phyloP scores from a whole-genome alignment of 169 alveolate genomes.

The Eimeria tenella region DNA sequence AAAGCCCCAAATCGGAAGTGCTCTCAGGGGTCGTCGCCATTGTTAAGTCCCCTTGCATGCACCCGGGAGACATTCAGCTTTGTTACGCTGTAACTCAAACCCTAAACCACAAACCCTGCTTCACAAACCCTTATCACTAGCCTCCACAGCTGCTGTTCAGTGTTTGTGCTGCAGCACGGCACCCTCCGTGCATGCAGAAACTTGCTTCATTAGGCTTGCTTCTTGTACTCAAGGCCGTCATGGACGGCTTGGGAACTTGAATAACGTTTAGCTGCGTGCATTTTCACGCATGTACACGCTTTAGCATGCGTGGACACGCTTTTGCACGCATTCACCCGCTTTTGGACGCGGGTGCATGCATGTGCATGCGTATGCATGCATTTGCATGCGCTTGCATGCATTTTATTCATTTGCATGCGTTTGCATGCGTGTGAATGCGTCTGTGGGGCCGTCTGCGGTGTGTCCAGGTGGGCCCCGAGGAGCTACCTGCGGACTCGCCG shows the following conservation, averaged over 20 bases:
- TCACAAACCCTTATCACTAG: no score
- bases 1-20: constrained; percentile 6
- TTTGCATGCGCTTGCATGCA: no score
- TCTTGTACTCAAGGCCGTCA: not conserved
- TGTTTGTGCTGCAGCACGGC: not conserved
- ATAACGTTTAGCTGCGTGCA: no score
- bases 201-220: not conserved
- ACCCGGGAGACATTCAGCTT: constrained; percentile 89
- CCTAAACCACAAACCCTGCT: no score
- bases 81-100: constrained; percentile 80
- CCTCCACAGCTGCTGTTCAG: no score
- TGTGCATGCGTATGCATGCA: no score
- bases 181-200: not conserved
- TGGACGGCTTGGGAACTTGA: no score
- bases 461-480: not conserved
- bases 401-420: no score
- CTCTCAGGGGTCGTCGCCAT: constrained; percentile 84
- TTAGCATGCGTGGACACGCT: no score
- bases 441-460: not conserved
- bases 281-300: no score
- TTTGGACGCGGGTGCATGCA: no score
- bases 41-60: constrained; percentile 89
- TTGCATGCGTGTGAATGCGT: not conserved
- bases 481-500: not conserved
- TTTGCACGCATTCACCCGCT: no score